These are phyloP conservation scores for Penicillium canariense DNA, from an alignment of 495 filamentous ascomycete genomes.

Conservation along the genomic window DNA sequence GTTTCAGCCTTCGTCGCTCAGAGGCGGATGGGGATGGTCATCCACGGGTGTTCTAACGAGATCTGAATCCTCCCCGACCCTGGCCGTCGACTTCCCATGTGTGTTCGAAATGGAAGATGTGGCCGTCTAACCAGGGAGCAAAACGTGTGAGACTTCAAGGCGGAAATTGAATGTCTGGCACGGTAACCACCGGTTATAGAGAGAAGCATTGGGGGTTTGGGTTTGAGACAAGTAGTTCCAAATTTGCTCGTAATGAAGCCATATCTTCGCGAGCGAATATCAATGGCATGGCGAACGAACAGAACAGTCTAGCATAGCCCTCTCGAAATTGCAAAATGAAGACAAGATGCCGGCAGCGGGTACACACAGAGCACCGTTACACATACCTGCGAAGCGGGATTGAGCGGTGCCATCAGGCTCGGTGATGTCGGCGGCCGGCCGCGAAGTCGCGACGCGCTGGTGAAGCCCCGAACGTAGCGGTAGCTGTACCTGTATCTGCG, in stretches of 20 bases:
- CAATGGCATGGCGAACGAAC: not conserved
- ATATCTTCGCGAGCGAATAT: not conserved
- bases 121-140: no score
- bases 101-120: no score
- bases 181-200: no score
- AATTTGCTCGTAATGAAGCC: not conserved
- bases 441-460: not conserved
- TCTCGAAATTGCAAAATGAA: not conserved
- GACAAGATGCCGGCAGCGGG: slow-evolving; percentile 1
- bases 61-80: not conserved
- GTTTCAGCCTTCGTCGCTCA: slow-evolving; percentile 7
- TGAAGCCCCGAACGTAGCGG: slow-evolving; percentile 1
- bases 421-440: not conserved
- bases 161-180: not conserved
- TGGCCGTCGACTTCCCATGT: no score
- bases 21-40: slow-evolving; percentile 15
- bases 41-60: slow-evolving; percentile 8
- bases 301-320: not conserved
- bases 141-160: slow-evolving; percentile 5
- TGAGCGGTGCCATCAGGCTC: slow-evolving; percentile 35
- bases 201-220: no score
- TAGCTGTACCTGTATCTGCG: not conserved
- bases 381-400: slow-evolving; percentile 33
- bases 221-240: not conserved
- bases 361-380: slow-evolving; percentile 10